Conservation (phyloP, 192 early-diverging fungal species). For the Mortierella hygrophila region DNA sequence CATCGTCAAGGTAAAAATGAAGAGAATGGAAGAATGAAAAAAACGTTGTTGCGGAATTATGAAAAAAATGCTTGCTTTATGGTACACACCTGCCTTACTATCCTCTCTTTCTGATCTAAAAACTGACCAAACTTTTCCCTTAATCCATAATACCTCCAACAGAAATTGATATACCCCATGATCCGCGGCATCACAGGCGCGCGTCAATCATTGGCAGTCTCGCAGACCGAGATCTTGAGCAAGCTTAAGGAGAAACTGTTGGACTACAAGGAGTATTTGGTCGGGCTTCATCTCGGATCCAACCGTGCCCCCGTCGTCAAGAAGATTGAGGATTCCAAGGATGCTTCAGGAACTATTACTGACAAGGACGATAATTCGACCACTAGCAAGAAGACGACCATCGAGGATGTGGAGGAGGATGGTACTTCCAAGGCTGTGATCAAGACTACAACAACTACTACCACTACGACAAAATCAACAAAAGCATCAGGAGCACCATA, state of each 20-base stretch:
- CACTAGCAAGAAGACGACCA: conserved; percentile 13
- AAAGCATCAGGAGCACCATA: neutral
- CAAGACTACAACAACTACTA: neutral
- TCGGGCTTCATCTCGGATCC: conserved; percentile 34
- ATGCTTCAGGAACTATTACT: neutral
- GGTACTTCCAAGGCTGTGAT: neutral
- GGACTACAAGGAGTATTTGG: conserved; percentile 40
- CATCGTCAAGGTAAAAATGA: conserved; percentile 37
- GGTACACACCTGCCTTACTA: no score
- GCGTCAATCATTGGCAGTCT: conserved; percentile 30
- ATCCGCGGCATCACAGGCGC: conserved; percentile 49
- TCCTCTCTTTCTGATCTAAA: no score
- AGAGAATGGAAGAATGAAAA: neutral
- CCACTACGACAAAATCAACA: neutral
- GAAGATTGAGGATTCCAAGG: conserved; percentile 21
- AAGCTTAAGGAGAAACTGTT: conserved; percentile 33
- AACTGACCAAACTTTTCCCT: neutral
- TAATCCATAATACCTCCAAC: neutral
- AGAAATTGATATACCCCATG: conserved; percentile 54
- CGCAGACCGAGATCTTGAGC: conserved; percentile 38
- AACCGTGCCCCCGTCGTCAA: conserved; percentile 28
- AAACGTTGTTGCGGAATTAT: neutral
- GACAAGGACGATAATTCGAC: conserved; percentile 19
- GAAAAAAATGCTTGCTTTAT: no score
- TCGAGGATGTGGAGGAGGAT: conserved; percentile 35